phyloP scores from a whole-genome alignment of 2,329 filamentous ascomycete genomes.

The Phoma sp. region DNA sequence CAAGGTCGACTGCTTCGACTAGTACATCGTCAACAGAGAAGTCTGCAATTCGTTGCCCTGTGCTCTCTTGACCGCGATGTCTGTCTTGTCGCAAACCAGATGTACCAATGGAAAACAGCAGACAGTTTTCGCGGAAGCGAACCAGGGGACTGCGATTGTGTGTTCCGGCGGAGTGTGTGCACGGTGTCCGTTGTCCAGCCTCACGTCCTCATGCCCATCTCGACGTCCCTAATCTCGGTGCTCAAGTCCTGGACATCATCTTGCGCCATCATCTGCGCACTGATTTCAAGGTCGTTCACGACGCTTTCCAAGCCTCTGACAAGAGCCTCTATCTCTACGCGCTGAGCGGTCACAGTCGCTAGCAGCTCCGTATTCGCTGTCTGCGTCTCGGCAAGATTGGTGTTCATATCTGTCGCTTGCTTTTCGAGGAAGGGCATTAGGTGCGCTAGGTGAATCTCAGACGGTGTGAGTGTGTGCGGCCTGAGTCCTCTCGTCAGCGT shows the following conservation, averaged over 20 bases:
- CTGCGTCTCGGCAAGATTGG: slow-evolving; percentile 59
- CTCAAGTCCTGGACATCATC: slow-evolving; percentile 48
- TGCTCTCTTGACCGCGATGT: too few species aligned
- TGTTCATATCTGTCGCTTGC: slow-evolving; percentile 58
- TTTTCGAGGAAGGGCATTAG: slow-evolving; percentile 63
- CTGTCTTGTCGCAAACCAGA: neutral
- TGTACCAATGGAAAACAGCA: neutral
- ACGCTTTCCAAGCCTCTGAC: slow-evolving; percentile 63
- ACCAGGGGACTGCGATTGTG: too few species aligned
- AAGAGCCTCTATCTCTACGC: slow-evolving; percentile 64
- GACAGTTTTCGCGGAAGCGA: too few species aligned
- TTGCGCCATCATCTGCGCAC: slow-evolving; percentile 51
- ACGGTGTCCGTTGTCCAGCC: neutral
- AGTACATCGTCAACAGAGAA: neutral
- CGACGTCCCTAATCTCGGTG: slow-evolving; percentile 44
- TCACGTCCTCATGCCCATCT: slow-evolving; percentile 48
- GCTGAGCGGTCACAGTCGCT: slow-evolving; percentile 60
- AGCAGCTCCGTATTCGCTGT: slow-evolving; percentile 62
- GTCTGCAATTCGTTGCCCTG: neutral
- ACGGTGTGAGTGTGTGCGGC: slow-evolving; percentile 65
- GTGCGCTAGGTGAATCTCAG: slow-evolving; percentile 65
- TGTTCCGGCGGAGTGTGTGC: neutral
- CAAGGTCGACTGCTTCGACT: neutral
- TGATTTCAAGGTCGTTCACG: slow-evolving; percentile 64
- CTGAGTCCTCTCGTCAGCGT: slow-evolving; percentile 42